Conservation (phyloP, 2,329 filamentous ascomycete genomes). For the Apiospora pterosperma region DNA sequence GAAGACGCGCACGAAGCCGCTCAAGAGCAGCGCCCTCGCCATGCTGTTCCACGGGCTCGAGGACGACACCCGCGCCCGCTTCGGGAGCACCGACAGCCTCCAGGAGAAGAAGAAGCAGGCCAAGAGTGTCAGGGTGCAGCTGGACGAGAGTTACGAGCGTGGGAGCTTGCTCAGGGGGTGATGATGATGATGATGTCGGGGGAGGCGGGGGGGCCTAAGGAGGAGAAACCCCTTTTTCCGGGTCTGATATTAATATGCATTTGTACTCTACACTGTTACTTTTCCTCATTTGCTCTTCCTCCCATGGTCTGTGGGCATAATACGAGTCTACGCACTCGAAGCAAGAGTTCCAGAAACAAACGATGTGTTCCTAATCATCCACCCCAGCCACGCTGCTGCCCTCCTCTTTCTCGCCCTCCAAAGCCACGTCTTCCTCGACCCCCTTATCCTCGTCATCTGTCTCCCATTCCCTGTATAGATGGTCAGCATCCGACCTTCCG, state of each 20-base stretch:
- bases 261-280: background rate
- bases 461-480: background rate
- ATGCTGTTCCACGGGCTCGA: constrained; percentile 33
- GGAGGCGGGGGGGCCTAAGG: background rate
- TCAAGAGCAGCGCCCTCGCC: constrained; percentile 33
- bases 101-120: constrained; percentile 22
- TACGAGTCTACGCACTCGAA: too few relatives aligned
- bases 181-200: background rate
- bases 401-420: background rate
- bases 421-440: background rate
- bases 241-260: background rate
- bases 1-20: constrained; percentile 21
- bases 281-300: background rate
- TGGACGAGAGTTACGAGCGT: constrained; percentile 19
- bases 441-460: background rate
- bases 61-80: constrained; percentile 17
- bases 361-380: too few relatives aligned
- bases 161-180: constrained; percentile 7
- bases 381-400: too few relatives aligned
- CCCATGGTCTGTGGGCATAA: background rate
- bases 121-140: constrained; percentile 20
- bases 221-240: background rate
- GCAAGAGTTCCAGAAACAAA: too few relatives aligned
- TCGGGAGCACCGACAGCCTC: constrained; percentile 16
- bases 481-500: background rate